Evolutionary conservation across 2,329 filamentous ascomycete genomes (phyloP), one percentile per base, ranked within the genome.

Genomic region (Volutella citrinella): DNA sequence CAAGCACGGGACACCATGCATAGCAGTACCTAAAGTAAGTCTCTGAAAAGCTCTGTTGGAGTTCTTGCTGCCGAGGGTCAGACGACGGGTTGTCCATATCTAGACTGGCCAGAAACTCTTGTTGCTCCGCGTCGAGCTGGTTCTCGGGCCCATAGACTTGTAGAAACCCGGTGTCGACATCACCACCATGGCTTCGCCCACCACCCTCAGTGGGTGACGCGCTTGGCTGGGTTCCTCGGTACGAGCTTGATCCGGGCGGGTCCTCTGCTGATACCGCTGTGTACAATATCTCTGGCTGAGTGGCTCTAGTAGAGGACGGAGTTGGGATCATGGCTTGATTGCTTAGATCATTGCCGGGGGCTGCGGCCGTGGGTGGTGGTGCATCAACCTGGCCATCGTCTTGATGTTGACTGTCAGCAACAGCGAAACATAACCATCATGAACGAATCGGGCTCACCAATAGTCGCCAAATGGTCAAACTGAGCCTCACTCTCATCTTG

Each of bases 11-110:
- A 37, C 64, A 68, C 62, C 63, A 68, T 2, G 63, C 37, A 25
- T 66, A 65, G 32, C 61, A 65, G 35, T 65, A 66, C 30, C 66
- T 60, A 19, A 56, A 61, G 19, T 68, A 68, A 0, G 64, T 68
- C 20, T 68, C 65, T 5, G 56, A 52, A 36, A 66, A 68, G 18
- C 57, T 64, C 27, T 66, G 57, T 26, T 61, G 58, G 0, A 67
- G 50, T 7, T 57, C 46, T 6, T 42, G 41, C 7, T 49, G 46
- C 1, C 34, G 27, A 4, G 46, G 38, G 4, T 45, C 46, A 0
- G 52, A 44, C 4, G 40, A 30, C 11, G 38, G 36, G 11, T 45
- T 35, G 9, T 47, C 47, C 5, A 45, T 44, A 7, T 52, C 51
- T 7, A 59, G 35, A 12, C 38, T 51, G 1, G 46, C 57, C 12